Conservation (phyloP, 768 basidiomycete genomes). For the Kondoa malvinella region DNA sequence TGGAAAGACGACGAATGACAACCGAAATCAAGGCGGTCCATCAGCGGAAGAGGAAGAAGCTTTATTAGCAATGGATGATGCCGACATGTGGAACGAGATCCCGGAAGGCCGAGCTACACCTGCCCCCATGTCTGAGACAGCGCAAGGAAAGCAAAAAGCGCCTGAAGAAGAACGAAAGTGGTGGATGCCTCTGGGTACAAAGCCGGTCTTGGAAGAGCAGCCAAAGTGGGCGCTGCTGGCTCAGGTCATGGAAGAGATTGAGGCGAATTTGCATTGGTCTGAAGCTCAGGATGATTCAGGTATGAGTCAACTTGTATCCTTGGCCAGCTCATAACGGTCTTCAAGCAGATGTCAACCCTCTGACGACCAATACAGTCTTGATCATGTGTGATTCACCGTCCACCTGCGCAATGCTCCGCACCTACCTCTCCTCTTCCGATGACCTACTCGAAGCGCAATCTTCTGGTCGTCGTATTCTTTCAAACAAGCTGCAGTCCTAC, state of each 20-base stretch:
- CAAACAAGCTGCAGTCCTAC: constrained; percentile 51
- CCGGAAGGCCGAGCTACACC: constrained; percentile 5
- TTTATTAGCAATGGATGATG: not conserved
- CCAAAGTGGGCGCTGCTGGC: constrained; percentile 82
- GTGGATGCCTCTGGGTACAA: constrained; percentile 62
- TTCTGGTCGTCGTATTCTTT: constrained; percentile 46
- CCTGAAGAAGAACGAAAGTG: constrained; percentile 32
- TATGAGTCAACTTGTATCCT: constrained; percentile 5
- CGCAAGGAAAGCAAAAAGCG: constrained; percentile 24
- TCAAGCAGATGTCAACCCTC: constrained; percentile 5
- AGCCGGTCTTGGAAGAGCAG: constrained; percentile 77
- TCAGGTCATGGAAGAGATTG: constrained; percentile 76
- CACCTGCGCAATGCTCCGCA: constrained; percentile 54
- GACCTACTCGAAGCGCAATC: constrained; percentile 20
- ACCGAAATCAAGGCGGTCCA: not conserved
- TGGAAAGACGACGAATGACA: not conserved
- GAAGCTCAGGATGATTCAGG: constrained; percentile 17
- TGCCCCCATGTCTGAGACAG: constrained; percentile 22
- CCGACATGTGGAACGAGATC: not conserved
- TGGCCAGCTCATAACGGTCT: not conserved
- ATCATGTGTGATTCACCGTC: constrained; percentile 72
- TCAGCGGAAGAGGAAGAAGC: constrained; percentile 10
- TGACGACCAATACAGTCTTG: constrained; percentile 45
- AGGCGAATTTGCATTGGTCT: constrained; percentile 47
- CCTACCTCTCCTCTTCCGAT: constrained; percentile 54